Evolutionary conservation across 768 basidiomycete genomes (phyloP).

Genomic region (Butyriboletus loyo): DNA sequence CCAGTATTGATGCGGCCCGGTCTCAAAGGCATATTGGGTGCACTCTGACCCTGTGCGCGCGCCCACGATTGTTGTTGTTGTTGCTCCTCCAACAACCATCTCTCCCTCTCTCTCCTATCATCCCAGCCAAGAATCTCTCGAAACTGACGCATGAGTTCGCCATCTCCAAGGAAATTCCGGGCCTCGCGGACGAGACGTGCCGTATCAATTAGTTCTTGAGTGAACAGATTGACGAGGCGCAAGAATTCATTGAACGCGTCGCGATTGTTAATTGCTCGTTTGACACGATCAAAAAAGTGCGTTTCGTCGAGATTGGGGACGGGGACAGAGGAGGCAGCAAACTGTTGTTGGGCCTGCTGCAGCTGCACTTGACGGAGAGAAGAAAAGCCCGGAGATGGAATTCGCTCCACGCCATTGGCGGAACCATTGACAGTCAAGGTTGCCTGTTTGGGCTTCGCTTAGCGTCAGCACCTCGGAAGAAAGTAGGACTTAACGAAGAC

Average conservation of each 20-base stretch:
- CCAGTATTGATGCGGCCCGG: slow-evolving; percentile 66
- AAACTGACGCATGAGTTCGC: slow-evolving; percentile 78
- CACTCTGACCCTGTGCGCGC: slow-evolving; percentile 43
- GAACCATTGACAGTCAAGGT: slow-evolving; percentile 15
- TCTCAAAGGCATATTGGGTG: slow-evolving; percentile 34
- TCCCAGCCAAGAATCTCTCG: slow-evolving; percentile 88
- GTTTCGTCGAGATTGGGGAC: slow-evolving; percentile 48
- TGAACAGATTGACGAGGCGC: slow-evolving; percentile 91
- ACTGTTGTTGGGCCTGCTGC: slow-evolving; percentile 22
- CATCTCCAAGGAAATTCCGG: slow-evolving; percentile 70
- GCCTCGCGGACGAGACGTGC: slow-evolving; percentile 80
- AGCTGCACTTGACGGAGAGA: slow-evolving; percentile 23
- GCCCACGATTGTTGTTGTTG: slow-evolving; percentile 47
- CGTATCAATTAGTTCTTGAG: slow-evolving; percentile 89
- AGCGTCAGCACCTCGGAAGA: slow-evolving; percentile 3
- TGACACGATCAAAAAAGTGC: slow-evolving; percentile 92
- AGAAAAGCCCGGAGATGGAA: slow-evolving; percentile 20
- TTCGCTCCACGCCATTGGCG: slow-evolving; percentile 20
- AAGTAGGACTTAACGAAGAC: slow-evolving; percentile 1
- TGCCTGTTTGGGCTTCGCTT: slow-evolving; percentile 23
- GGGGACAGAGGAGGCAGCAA: slow-evolving; percentile 14
- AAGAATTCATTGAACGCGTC: slow-evolving; percentile 93
- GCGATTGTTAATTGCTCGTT: slow-evolving; percentile 63
- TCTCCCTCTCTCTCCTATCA: slow-evolving; percentile 61
- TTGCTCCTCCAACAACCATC: slow-evolving; percentile 47